Conservation (phyloP, 371 early-diverging fungal species). For the Coemansia sp. region DNA sequence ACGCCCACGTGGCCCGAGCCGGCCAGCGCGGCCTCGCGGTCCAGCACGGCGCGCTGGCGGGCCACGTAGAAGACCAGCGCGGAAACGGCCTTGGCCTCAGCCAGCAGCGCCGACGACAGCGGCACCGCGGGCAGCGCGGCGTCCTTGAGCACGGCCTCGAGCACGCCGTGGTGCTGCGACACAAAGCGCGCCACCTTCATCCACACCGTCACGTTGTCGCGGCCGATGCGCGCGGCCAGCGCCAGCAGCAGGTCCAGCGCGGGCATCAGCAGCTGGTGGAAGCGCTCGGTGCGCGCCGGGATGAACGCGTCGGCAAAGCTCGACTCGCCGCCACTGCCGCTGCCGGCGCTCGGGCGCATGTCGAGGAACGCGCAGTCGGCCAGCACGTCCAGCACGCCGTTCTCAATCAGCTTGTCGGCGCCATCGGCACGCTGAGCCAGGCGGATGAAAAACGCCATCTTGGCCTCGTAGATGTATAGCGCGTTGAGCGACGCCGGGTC, state of each 20-base stretch:
- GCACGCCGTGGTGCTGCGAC: conserved; percentile 60
- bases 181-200: conserved; percentile 62
- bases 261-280: conserved; percentile 62
- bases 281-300: conserved; percentile 54
- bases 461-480: conserved; percentile 77
- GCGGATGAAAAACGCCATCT: conserved; percentile 77
- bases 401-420: conserved; percentile 69
- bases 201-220: conserved; percentile 54
- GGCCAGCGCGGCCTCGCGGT: conserved; percentile 40
- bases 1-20: conserved; percentile 44
- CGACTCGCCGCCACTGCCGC: conserved; percentile 3
- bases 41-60: conserved; percentile 48
- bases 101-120: conserved; percentile 52
- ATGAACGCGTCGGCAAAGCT: conserved; percentile 41
- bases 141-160: conserved; percentile 62
- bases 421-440: conserved; percentile 75
- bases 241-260: conserved; percentile 63
- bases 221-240: conserved; percentile 56
- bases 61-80: conserved; percentile 35
- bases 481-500: conserved; percentile 57
- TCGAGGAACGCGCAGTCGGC: conserved; percentile 74
- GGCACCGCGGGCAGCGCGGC: conserved; percentile 27
- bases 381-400: conserved; percentile 75
- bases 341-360: conserved; percentile 54
- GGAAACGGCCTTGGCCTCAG: conserved; percentile 54